Base-by-base conservation (phyloP, 805 yeast genomes). In the Metschnikowia henanensis region DNA sequence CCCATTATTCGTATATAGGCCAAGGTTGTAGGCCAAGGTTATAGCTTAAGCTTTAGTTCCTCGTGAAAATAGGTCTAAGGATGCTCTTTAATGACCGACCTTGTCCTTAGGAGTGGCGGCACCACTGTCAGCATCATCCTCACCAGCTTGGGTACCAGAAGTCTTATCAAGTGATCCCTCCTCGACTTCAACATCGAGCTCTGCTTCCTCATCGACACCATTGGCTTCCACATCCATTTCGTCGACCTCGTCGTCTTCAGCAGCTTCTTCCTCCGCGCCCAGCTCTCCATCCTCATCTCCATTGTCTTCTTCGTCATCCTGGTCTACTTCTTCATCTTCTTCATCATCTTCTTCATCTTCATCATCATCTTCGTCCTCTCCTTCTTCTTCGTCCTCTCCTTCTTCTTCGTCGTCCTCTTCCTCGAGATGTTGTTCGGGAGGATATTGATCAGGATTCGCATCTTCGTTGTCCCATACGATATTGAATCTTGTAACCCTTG, bases 401-500 rank as follows among this genome's bases (percentile, higher is more conserved):
- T 60, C 65, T 1, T 60, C 65, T 2, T 60, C 65, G n/a, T 58
- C 61, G 12, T 59, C 68, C 1, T 75, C 83, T 32, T 79, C 87
- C 6, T 75, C 80, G 8, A 50, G 46, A 26, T 51, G 60, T 55
- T 84, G 88, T 51, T 84, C 89, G 2, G 94, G 94, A 10, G 92
- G 95, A 54, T 78, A 85, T 40, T 82, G 81, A 40, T 86, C 89
- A 5, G 72, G 72, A 46, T 70, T 78, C 26, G 72, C 79, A 41
- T 81, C 89, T 36, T 70, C 75, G 48, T 85, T 87, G 61, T 89
- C 96, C 99, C 99, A 94, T 3, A 90, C 95, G 43, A 94, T 94
- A 63, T 94, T 94, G 68, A 94, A 94, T 51, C 97, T 75, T 6
- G 99, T 94, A 31, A 94, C 99, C 54, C 98, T 76, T 33, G 99